Conservation (phyloP, 331 rosid species). For the Phaseolus coccineus region DNA sequence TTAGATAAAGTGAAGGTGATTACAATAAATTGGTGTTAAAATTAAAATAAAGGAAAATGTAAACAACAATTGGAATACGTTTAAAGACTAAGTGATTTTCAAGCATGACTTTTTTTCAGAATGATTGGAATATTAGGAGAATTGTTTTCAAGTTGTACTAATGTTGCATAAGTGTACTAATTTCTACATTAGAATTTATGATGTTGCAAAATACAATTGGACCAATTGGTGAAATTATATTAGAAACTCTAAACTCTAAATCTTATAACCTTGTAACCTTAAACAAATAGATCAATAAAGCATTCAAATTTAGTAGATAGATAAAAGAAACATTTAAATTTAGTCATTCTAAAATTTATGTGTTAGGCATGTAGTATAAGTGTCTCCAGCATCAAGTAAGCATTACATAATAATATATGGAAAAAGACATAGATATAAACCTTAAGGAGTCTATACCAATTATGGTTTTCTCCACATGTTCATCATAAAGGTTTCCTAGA, state of each 20-base stretch:
- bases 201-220: slow-evolving; percentile 8
- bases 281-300: too few species aligned
- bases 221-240: slow-evolving; percentile 13
- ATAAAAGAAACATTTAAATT: slow-evolving; percentile 24
- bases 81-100: slow-evolving; percentile 34
- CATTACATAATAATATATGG: slow-evolving; percentile 13
- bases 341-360: not conserved
- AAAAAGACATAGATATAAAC: not conserved
- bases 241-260: not conserved
- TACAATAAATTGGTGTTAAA: not conserved
- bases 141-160: slow-evolving; percentile 9
- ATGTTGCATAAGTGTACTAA: not conserved
- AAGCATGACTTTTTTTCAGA: slow-evolving; percentile 1
- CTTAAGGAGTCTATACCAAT: slow-evolving; percentile 19
- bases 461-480: slow-evolving; percentile 47
- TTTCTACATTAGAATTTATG: slow-evolving; percentile 12
- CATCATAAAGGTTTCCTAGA: slow-evolving; percentile 48
- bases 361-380: not conserved
- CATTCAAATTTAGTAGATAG: not conserved
- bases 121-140: slow-evolving; percentile 20
- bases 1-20: not conserved
- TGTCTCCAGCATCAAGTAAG: slow-evolving; percentile 33
- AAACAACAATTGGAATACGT: not conserved
- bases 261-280: too few species aligned
- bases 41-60: not conserved